Evolutionary conservation across 768 basidiomycete species (phyloP).

Genomic region (Collybiopsis luxurians): DNA sequence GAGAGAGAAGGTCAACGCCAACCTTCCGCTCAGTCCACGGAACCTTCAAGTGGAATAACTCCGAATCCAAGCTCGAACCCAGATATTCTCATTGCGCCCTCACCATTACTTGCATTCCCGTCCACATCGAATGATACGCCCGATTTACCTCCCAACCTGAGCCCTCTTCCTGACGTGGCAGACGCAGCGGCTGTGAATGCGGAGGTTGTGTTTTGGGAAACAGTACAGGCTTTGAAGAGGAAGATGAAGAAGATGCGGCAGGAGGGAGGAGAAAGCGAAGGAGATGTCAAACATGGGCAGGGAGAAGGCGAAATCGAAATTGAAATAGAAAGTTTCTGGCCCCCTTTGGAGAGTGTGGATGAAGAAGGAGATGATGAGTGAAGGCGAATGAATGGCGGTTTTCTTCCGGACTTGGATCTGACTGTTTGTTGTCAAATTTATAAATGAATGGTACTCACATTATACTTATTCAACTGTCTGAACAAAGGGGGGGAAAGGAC

Average conservation of each 20-base stretch:
- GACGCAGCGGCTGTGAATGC: constrained; percentile 58
- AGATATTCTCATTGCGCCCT: background rate
- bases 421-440: too few relatives aligned
- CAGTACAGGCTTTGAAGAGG: constrained; percentile 25
- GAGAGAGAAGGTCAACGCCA: too few relatives aligned
- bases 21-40: background rate
- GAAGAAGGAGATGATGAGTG: background rate
- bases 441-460: too few relatives aligned
- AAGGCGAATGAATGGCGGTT: background rate
- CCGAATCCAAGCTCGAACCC: too few relatives aligned
- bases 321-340: constrained; percentile 6
- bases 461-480: too few relatives aligned
- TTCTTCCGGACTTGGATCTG: too few relatives aligned
- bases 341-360: background rate
- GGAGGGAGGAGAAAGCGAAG: background rate
- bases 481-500: too few relatives aligned
- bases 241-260: background rate
- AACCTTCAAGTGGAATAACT: background rate
- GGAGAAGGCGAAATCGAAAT: background rate
- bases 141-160: constrained; percentile 16
- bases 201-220: constrained; percentile 54
- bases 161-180: constrained; percentile 46
- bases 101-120: constrained; percentile 15
- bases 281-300: background rate
- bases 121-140: constrained; percentile 21